phyloP scores from a whole-genome alignment of 257 asterid species.

The Dorcoceras hygrometricum region DNA sequence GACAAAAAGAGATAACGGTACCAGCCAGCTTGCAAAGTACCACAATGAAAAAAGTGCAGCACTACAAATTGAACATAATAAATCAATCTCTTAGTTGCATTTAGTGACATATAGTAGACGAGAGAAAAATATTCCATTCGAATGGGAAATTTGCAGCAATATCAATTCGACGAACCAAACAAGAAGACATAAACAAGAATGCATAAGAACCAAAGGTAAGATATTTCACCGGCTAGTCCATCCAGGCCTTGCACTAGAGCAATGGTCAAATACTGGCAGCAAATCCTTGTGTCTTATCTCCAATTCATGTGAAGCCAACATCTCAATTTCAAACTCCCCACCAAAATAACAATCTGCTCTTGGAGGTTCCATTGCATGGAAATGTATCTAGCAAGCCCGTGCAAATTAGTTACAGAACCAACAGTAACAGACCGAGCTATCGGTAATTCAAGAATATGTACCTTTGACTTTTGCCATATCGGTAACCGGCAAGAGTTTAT shows the following conservation, averaged over 20 bases:
- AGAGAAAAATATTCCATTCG: not conserved
- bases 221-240: constrained; percentile 44
- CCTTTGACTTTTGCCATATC: constrained; percentile 67
- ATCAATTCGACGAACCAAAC: constrained; percentile 7
- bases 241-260: constrained; percentile 44
- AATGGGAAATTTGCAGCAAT: constrained; percentile 1
- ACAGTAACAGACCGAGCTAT: constrained; percentile 17
- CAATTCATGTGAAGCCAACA: constrained; percentile 45
- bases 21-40: constrained; percentile 17
- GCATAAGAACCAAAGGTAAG: constrained; percentile 10
- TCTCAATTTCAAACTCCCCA: constrained; percentile 66
- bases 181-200: constrained; percentile 19
- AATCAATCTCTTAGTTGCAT: constrained; percentile 1
- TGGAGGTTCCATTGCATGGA: constrained; percentile 48
- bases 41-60: not conserved
- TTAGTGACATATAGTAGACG: not conserved
- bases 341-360: constrained; percentile 32
- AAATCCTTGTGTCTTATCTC: constrained; percentile 53
- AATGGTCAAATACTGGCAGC: constrained; percentile 55
- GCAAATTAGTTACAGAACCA: constrained; percentile 19
- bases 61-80: constrained; percentile 12
- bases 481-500: constrained; percentile 48
- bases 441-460: constrained; percentile 14
- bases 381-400: constrained; percentile 42
- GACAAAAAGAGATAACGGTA: not conserved